These are phyloP conservation scores for Hylodesmum podocarpum DNA, from an alignment of 306 rosid genomes.

Conservation along the genomic window DNA sequence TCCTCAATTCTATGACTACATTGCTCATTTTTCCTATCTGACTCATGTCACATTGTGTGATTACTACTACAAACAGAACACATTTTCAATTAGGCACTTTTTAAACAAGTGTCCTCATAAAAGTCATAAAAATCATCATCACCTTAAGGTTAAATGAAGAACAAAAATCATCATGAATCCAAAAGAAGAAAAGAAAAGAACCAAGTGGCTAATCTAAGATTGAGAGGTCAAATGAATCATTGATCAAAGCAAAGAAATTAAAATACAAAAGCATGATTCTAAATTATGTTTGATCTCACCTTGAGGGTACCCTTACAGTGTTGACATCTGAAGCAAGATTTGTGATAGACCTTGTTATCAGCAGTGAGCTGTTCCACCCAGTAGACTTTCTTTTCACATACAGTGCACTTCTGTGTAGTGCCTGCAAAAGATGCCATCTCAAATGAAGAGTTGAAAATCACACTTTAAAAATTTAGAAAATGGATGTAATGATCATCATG, in stretches of 20 bases:
- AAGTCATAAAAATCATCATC: no score
- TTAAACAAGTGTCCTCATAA: neutral
- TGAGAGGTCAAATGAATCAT: neutral
- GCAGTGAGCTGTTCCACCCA: slow-evolving; percentile 88
- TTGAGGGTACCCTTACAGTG: slow-evolving; percentile 98
- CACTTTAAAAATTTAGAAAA: slow-evolving; percentile 27
- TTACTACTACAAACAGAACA: slow-evolving; percentile 5
- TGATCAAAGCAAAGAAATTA: slow-evolving; percentile 14
- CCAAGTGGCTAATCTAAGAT: neutral
- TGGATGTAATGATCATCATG: slow-evolving; percentile 30
- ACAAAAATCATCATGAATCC: slow-evolving; percentile 22
- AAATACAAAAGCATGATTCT: neutral
- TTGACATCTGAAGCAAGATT: slow-evolving; percentile 90
- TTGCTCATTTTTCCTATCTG: neutral
- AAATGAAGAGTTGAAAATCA: slow-evolving; percentile 9
- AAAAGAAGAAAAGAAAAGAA: neutral
- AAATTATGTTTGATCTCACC: slow-evolving; percentile 33
- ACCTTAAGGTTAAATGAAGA: neutral
- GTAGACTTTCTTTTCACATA: slow-evolving; percentile 91
- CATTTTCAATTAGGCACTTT: neutral
- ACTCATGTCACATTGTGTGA: neutral
- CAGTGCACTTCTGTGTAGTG: slow-evolving; percentile 90
- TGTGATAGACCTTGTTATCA: slow-evolving; percentile 82
- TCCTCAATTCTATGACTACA: neutral
- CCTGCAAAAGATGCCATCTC: slow-evolving; percentile 86